A percentile compares a stretch with the other conserved stretches of the same genome.
Evolutionary conservation across 345 rosid genomes (phyloP).

Genomic region (Pugionium cornutum): DNA sequence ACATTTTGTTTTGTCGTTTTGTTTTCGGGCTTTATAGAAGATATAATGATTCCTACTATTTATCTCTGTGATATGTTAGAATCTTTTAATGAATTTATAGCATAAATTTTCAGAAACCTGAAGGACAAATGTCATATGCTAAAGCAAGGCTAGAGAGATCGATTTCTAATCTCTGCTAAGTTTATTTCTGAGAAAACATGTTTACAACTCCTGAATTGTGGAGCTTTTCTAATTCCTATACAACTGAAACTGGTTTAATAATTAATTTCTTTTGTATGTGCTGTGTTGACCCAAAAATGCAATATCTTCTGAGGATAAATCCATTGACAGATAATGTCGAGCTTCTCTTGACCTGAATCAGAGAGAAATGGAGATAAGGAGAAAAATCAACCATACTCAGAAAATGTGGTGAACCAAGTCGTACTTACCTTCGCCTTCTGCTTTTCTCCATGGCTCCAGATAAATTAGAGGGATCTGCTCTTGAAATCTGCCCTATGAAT

Average conservation of each 20-base stretch:
- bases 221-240: constrained; percentile 23
- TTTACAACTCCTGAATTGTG: constrained; percentile 20
- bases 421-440: constrained; percentile 55
- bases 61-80: constrained; percentile 30
- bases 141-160: not conserved
- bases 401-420: constrained; percentile 1
- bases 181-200: not conserved
- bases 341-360: constrained; percentile 57
- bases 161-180: constrained; percentile 11
- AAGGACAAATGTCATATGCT: not conserved
- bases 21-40: constrained; percentile 24
- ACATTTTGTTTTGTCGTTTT: constrained; percentile 30
- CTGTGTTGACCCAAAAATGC: constrained; percentile 53
- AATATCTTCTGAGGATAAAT: constrained; percentile 67
- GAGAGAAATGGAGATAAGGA: constrained; percentile 24
- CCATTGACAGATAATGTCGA: constrained; percentile 67
- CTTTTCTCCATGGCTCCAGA: constrained; percentile 42
- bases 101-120: constrained; percentile 15
- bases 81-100: constrained; percentile 25
- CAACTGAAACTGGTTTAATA: constrained; percentile 17
- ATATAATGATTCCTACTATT: constrained; percentile 36
- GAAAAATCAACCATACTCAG: constrained; percentile 1
- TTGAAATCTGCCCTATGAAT: constrained; percentile 63
- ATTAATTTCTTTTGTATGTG: constrained; percentile 38
- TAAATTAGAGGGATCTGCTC: constrained; percentile 61